Conservation (phyloP, 2,329 filamentous ascomycete genomes). For the Xylariales sp. region DNA sequence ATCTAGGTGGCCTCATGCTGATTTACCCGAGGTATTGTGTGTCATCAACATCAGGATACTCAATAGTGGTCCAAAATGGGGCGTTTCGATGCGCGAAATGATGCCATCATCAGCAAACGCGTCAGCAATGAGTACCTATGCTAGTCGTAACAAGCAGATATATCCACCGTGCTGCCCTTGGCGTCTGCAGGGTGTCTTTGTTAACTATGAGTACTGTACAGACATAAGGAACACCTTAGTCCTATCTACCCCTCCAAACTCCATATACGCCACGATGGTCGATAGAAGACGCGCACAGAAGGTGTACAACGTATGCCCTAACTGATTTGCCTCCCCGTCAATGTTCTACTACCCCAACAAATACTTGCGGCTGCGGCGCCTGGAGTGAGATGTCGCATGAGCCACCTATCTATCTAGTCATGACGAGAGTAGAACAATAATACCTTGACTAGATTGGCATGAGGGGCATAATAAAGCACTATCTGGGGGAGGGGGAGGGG, state of each 20-base stretch:
- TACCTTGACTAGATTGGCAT: background rate
- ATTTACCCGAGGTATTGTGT: background rate
- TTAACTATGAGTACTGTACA: background rate
- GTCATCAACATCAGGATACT: background rate
- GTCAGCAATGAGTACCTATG: constrained; percentile 22
- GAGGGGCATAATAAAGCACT: constrained; percentile 23
- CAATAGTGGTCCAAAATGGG: background rate
- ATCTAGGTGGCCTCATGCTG: constrained; percentile 9
- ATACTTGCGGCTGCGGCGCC: constrained; percentile 37
- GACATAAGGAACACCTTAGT: background rate
- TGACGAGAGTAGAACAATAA: constrained; percentile 10
- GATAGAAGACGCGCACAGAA: constrained; percentile 5
- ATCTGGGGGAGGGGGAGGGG: constrained; percentile 22
- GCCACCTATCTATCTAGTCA: constrained; percentile 14
- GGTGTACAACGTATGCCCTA: constrained; percentile 8
- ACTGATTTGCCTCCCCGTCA: constrained; percentile 9
- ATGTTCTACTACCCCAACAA: constrained; percentile 15
- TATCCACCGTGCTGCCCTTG: constrained; percentile 2
- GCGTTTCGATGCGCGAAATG: background rate
- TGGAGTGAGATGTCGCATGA: constrained; percentile 30
- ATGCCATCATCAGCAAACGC: constrained; percentile 23
- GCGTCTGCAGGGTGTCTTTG: background rate
- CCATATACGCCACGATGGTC: constrained; percentile 13
- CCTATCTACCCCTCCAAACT: constrained; percentile 9
- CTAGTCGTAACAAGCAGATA: constrained; percentile 6